Base-by-base conservation (phyloP, 805 yeast genomes). In the Torulaspora microellipsoides region DNA sequence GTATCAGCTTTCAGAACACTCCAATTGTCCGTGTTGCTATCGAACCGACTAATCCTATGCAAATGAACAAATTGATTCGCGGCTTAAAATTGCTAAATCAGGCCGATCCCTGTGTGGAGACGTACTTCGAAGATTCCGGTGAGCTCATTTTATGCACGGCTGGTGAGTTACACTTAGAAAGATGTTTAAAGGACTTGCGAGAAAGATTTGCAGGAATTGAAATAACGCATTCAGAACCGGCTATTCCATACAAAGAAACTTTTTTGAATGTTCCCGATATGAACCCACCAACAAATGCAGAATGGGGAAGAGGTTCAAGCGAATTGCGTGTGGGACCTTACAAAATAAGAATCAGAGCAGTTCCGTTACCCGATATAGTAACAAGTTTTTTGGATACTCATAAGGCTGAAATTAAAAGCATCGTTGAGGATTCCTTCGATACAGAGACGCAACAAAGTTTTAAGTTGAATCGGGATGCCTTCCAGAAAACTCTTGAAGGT, bases 21-120 rank as follows among this genome's bases (percentile, higher is more conserved):
- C 99, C 99, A 1, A 91, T 93, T 60, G 87, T 93, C 53, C 80
- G 89, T 52, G 96, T 93, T 27, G 97, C 99, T 0, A 70, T 93
- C n/a, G 99, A 93, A 60, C 96, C 99, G 1, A 83, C 77, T 4
- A 85, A 88, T 54, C 96, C 96, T 8, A 74, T 83, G 38, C 81
- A 88, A 53, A 77, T 89, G 73, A 81, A 77, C 36, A 77, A 77
- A 54, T 70, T 93, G 34, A 95, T 81, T 39, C 72, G 73, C 25
- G 99, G 99, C 0, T 70, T 93, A 46, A 80, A 80, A 51, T 67
- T 87, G 45, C 70, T 93, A 32, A 81, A 90, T 42, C 83, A 81
- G 53, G 91, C 97, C 0, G 99, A 93, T 65, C 97, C 99, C 1
- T 91, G 96, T 55, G 95, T 90, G 15, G 88, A 87, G 54, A 83